Evolutionary conservation across 371 early-diverging fungal species (phyloP).

Genomic region (Rhizopus microsporus): DNA sequence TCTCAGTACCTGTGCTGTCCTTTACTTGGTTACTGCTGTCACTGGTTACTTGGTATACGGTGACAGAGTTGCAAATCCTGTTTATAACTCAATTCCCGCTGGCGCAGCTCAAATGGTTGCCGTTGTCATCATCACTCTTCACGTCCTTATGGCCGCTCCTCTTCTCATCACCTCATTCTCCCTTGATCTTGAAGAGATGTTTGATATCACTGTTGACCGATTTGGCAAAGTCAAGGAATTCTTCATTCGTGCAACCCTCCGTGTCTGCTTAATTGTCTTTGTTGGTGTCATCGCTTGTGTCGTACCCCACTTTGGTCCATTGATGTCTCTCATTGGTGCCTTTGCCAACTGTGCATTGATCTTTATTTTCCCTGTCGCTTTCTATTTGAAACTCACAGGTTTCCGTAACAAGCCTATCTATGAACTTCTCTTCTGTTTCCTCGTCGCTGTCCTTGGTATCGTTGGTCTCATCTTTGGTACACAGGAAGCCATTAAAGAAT

Average conservation of each 20-base stretch:
- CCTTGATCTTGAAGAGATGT: conserved; percentile 59
- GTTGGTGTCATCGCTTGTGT: conserved; percentile 65
- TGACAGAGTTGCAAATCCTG: conserved; percentile 63
- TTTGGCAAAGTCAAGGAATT: conserved; percentile 34
- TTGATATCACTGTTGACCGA: conserved; percentile 50
- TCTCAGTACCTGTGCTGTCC: conserved; percentile 65
- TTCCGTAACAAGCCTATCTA: conserved; percentile 53
- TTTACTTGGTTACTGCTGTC: conserved; percentile 78
- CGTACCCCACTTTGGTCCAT: conserved; percentile 78
- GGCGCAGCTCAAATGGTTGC: conserved; percentile 60
- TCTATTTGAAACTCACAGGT: conserved; percentile 78
- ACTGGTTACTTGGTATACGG: conserved; percentile 88
- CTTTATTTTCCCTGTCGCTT: conserved; percentile 84
- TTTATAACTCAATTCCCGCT: conserved; percentile 71
- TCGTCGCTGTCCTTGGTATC: conserved; percentile 66
- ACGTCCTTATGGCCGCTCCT: conserved; percentile 78
- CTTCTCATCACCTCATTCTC: conserved; percentile 77
- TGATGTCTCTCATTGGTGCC: conserved; percentile 85
- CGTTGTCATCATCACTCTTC: conserved; percentile 75
- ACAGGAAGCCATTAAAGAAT: conserved; percentile 61
- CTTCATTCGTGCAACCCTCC: conserved; percentile 18
- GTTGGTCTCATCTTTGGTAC: conserved; percentile 80
- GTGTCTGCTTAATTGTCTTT: conserved; percentile 19
- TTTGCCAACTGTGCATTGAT: conserved; percentile 76
- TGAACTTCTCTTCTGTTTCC: conserved; percentile 60